Evolutionary conservation across 768 basidiomycete genomes (phyloP), one percentile per base, ranked within the genome.

Genomic region (Podaxis rugospora): DNA sequence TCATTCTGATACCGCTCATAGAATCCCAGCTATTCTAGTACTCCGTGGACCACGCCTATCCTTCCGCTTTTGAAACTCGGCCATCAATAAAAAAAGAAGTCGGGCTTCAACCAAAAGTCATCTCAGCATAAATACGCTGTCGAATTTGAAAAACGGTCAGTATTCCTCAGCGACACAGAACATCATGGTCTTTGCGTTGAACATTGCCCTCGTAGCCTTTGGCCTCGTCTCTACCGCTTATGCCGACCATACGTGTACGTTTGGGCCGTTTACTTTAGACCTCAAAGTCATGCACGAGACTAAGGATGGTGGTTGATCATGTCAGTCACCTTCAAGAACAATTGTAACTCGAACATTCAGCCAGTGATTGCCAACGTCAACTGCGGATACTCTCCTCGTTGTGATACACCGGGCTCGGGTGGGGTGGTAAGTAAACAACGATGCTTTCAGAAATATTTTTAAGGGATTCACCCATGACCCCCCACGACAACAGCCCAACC

Each of bases 361-460:
- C 76, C 77, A n/a, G 67, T 70, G 37, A 73, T 78, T 52, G 74
- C 71, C 40, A 73, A 78, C 62, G 68, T 68, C 2, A 74, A 74
- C 50, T 78, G 77, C 57, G 77, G 77, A 1, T 79, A 75, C 63
- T 77, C 75, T 13, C 76, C 76, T 27, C 70, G 76, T 25, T 75
- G 74, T 64, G 66, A 61, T 63, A 71, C 70, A 4, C 73, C 74
- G 18, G 72, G 71, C 60, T 74, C 70, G 27, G 74, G 74, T 3
- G 72, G 69, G 14, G 72, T 73, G 37, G 71, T 73, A 57, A 55
- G 68, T 65, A 35, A 25, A 11, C 50, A 37, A 47, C 18, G 32
- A 25, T 46, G 39, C 47, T 18, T 13, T 54, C 21, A 14, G 44
- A 32, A 37, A 21, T 16, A 46, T 5, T 1, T 1, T 9, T 54